Evolutionary conservation across 495 filamentous ascomycete species (phyloP).

Genomic region (Hypoxylon lenormandii): DNA sequence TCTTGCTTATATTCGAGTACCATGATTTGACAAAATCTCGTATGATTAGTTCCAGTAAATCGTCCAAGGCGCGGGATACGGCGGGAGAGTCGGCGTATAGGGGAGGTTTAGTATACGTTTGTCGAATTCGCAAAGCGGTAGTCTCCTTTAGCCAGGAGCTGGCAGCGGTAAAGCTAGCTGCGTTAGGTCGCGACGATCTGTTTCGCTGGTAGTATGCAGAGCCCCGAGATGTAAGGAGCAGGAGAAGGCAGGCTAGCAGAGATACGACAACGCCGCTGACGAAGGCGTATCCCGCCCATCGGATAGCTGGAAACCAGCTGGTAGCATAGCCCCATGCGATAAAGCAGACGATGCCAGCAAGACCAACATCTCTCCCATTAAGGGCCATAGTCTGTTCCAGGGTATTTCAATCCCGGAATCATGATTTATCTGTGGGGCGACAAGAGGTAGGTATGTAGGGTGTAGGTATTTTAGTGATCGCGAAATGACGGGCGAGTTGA

Average conservation of each 20-base stretch:
- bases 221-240: conserved; percentile 72
- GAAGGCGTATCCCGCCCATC: conserved; percentile 84
- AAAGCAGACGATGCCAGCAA: conserved; percentile 77
- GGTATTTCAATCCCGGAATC: conserved; percentile 52
- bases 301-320: conserved; percentile 80
- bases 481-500: conserved; percentile 27
- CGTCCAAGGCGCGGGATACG: conserved; percentile 83
- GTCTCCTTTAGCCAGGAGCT: conserved; percentile 76
- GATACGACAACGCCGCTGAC: conserved; percentile 71
- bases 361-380: conserved; percentile 76
- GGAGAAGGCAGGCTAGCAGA: conserved; percentile 60
- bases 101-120: conserved; percentile 65
- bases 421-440: conserved; percentile 52
- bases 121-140: conserved; percentile 66
- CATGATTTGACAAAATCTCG: conserved; percentile 89
- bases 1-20: conserved; percentile 87
- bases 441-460: background rate
- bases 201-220: conserved; percentile 54
- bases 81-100: conserved; percentile 82
- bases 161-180: conserved; percentile 71
- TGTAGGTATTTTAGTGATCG: conserved; percentile 22
- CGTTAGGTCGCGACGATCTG: conserved; percentile 56
- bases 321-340: conserved; percentile 86
- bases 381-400: conserved; percentile 75
- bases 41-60: conserved; percentile 78